Percentiles rank a stretch among this genome's conserved stretches.
These are phyloP conservation scores for Magnaporthiopsis incrustans DNA, from an alignment of 2,329 filamentous ascomycete genomes.

Conservation along the genomic window DNA sequence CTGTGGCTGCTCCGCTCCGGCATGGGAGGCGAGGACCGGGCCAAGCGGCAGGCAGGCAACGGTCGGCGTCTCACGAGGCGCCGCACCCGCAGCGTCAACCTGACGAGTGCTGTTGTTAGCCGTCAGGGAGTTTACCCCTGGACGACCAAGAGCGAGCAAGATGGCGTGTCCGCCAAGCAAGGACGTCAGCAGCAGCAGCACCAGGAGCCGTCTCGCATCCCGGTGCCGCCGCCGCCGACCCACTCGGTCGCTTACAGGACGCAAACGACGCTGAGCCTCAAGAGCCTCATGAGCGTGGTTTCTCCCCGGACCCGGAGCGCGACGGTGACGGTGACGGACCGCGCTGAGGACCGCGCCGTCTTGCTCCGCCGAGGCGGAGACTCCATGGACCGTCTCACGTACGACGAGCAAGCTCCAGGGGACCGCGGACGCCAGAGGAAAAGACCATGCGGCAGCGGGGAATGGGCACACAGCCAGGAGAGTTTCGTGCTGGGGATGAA, in stretches of 20 bases:
- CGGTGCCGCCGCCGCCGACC: conserved; percentile 11
- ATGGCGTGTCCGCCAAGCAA: conserved; percentile 12
- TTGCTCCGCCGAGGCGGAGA: conserved; percentile 11
- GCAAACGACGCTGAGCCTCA: conserved; percentile 21
- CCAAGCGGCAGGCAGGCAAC: neutral
- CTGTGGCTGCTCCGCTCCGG: conserved; percentile 20
- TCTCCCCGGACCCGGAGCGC: conserved; percentile 15
- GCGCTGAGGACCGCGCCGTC: conserved; percentile 12
- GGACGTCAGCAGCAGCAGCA: conserved; percentile 1
- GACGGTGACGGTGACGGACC: conserved; percentile 9
- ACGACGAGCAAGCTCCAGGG: conserved; percentile 9
- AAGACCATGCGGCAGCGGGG: conserved; percentile 8
- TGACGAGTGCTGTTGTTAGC: conserved; percentile 21
- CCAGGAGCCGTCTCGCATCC: neutral
- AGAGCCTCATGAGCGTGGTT: conserved; percentile 19
- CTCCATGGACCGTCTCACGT: conserved; percentile 11
- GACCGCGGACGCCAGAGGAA: conserved; percentile 13
- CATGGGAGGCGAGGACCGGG: conserved; percentile 11
- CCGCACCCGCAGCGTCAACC: conserved; percentile 18
- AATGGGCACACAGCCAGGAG: conserved; percentile 22
- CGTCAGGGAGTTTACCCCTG: conserved; percentile 23
- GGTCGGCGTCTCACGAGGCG: conserved; percentile 7
- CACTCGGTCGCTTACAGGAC: conserved; percentile 14
- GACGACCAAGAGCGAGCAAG: conserved; percentile 14
- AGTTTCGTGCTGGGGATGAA: conserved; percentile 23